Evolutionary conservation across 805 yeast species (phyloP).

Genomic region (Debaryomyces prosopidis): DNA sequence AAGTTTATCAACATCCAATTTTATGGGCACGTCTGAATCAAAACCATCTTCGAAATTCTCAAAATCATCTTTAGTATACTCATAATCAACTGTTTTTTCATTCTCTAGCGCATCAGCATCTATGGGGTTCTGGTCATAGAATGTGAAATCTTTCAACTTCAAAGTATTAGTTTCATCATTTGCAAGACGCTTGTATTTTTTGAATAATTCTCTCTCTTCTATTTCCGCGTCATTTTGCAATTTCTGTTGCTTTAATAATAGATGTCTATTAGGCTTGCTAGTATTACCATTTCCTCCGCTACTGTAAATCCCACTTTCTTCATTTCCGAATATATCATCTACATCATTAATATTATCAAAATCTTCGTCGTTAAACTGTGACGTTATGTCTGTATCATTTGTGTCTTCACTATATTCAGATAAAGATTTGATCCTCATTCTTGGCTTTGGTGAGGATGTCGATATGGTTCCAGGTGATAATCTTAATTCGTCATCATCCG

Average conservation of each 20-base stretch:
- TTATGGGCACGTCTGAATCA: slow-evolving; percentile 13
- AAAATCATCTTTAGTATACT: slow-evolving; percentile 37
- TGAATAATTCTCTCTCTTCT: slow-evolving; percentile 32
- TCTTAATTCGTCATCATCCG: slow-evolving; percentile 5
- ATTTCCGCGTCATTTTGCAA: slow-evolving; percentile 32
- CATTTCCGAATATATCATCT: slow-evolving; percentile 39
- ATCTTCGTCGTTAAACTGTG: slow-evolving; percentile 39
- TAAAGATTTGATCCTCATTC: slow-evolving; percentile 21
- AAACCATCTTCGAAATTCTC: slow-evolving; percentile 41
- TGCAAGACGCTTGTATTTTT: slow-evolving; percentile 12
- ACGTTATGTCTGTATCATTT: slow-evolving; percentile 37
- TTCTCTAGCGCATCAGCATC: slow-evolving; percentile 26
- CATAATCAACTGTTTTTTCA: slow-evolving; percentile 36
- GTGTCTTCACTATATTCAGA: slow-evolving; percentile 39
- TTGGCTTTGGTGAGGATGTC: slow-evolving; percentile 23
- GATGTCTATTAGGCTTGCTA: slow-evolving; percentile 23
- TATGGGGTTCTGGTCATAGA: slow-evolving; percentile 8
- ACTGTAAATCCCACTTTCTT: slow-evolving; percentile 35
- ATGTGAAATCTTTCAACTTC: slow-evolving; percentile 28
- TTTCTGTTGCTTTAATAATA: slow-evolving; percentile 21
- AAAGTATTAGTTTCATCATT: slow-evolving; percentile 27
- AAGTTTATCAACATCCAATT: slow-evolving; percentile 10
- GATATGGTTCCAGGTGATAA: slow-evolving; percentile 23
- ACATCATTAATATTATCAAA: slow-evolving; percentile 36
- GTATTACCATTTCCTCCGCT: slow-evolving; percentile 13